These are phyloP conservation scores for Radiomyces spectabilis DNA, from an alignment of 192 early-diverging fungal genomes.

Conservation along the genomic window DNA sequence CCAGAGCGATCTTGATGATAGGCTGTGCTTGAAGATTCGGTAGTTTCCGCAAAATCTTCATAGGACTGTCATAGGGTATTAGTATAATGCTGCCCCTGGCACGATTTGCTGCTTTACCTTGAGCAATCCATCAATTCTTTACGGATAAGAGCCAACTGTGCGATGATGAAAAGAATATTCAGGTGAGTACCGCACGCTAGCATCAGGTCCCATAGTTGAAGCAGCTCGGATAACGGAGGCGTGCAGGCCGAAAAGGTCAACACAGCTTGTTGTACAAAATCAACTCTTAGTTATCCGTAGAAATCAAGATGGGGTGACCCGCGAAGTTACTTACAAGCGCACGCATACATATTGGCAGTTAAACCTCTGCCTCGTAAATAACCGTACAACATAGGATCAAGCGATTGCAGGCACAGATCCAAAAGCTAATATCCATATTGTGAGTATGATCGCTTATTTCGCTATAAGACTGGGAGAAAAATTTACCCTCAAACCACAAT, in stretches of 20 bases:
- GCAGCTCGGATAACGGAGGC: constrained; percentile 75
- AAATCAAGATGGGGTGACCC: too few relatives aligned
- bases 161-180: constrained; percentile 85
- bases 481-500: constrained; percentile 77
- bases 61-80: too few relatives aligned
- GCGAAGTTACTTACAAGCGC: constrained; percentile 60
- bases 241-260: constrained; percentile 88
- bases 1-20: constrained; percentile 49
- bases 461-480: too few relatives aligned
- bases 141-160: constrained; percentile 72
- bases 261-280: too few relatives aligned
- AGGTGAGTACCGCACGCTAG: constrained; percentile 89
- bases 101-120: constrained; percentile 43
- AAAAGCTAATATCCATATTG: constrained; percentile 53
- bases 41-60: constrained; percentile 60
- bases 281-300: too few relatives aligned
- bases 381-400: constrained; percentile 68
- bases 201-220: constrained; percentile 89
- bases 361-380: constrained; percentile 66
- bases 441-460: too few relatives aligned
- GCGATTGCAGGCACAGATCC: constrained; percentile 66
- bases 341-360: constrained; percentile 78
- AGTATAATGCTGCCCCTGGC: too few relatives aligned
- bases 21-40: constrained; percentile 57
- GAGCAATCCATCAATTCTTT: constrained; percentile 61